These are phyloP conservation scores for Boletus tylopilopsis DNA, from an alignment of 768 basidiomycete species.

Conservation along the genomic window DNA sequence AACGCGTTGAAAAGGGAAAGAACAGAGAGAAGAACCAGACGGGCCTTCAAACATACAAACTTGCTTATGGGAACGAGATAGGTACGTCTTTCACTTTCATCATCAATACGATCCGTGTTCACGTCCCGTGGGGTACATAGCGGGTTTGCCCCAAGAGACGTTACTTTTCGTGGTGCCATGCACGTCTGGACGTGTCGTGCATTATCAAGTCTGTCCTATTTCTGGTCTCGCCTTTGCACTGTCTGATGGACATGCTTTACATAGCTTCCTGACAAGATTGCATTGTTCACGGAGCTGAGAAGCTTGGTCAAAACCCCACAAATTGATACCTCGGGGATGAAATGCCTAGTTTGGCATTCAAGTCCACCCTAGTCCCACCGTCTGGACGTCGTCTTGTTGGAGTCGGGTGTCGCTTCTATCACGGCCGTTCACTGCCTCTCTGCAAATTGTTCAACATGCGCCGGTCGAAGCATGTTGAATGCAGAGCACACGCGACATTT, in stretches of 20 bases:
- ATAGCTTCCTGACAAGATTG: slow-evolving; percentile 45
- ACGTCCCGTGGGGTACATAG: neutral
- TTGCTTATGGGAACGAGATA: slow-evolving; percentile 11
- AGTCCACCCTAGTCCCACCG: neutral
- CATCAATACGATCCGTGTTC: neutral
- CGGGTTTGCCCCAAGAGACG: slow-evolving; percentile 41
- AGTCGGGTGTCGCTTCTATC: neutral
- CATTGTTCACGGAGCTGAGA: slow-evolving; percentile 36
- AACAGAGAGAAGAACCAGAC: slow-evolving; percentile 7
- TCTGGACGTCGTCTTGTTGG: neutral
- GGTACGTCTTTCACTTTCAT: slow-evolving; percentile 2
- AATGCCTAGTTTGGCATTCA: slow-evolving; percentile 1
- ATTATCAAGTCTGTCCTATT: slow-evolving; percentile 55
- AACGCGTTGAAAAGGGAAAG: slow-evolving; percentile 5
- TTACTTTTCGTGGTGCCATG: slow-evolving; percentile 74
- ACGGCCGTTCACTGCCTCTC: neutral
- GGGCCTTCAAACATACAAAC: slow-evolving; percentile 25
- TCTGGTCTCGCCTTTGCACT: neutral
- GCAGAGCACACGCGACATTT: no score
- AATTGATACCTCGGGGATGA: slow-evolving; percentile 10
- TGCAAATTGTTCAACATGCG: neutral
- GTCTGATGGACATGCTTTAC: neutral
- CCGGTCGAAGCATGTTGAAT: no score
- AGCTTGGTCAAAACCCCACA: slow-evolving; percentile 21
- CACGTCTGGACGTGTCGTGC: slow-evolving; percentile 70